Conservation (phyloP, 1,284 basidiomycete genomes). For the Cryptococcus hybrid region DNA sequence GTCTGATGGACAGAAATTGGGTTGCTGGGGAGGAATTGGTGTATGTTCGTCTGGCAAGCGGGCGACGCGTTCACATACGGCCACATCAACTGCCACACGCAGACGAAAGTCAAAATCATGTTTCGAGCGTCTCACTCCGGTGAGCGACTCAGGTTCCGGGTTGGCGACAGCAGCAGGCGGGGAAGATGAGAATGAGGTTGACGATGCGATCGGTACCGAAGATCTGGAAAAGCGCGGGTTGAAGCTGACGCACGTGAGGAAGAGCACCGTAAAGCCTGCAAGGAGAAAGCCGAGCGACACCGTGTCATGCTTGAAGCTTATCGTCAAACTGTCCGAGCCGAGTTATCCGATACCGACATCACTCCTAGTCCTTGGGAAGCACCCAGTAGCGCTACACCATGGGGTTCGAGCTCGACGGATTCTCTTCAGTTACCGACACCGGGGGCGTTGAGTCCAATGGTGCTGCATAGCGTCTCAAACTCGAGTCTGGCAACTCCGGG, state of each 20-base stretch:
- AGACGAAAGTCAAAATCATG: conserved; percentile 6
- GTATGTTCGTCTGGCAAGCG: conserved; percentile 20
- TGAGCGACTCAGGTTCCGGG: conserved; percentile 3
- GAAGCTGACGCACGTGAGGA: conserved; percentile 42
- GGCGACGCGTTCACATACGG: conserved; percentile 8
- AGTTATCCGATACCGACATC: conserved; percentile 1
- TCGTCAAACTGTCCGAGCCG: conserved; percentile 19
- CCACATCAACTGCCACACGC: conserved; percentile 2
- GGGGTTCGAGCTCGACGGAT: conserved; percentile 20
- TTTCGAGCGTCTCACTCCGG: conserved; percentile 8
- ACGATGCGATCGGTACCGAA: conserved; percentile 38
- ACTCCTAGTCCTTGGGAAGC: conserved; percentile 22
- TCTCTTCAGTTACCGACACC: conserved; percentile 17
- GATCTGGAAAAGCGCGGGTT: conserved; percentile 37
- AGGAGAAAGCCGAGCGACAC: conserved; percentile 34
- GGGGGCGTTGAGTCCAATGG: conserved; percentile 30
- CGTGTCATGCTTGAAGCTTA: conserved; percentile 33
- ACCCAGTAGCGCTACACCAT: background rate
- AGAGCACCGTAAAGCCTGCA: conserved; percentile 24
- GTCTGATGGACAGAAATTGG: conserved; percentile 12
- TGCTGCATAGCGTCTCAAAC: conserved; percentile 25
- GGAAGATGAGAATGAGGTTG: conserved; percentile 12
- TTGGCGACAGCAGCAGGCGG: background rate
- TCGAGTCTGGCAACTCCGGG: conserved; percentile 12
- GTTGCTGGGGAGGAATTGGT: conserved; percentile 42